Evolutionary conservation across 768 basidiomycete species (phyloP), one percentile per base, ranked within the genome.

Genomic region (Macrocybe gigantea): DNA sequence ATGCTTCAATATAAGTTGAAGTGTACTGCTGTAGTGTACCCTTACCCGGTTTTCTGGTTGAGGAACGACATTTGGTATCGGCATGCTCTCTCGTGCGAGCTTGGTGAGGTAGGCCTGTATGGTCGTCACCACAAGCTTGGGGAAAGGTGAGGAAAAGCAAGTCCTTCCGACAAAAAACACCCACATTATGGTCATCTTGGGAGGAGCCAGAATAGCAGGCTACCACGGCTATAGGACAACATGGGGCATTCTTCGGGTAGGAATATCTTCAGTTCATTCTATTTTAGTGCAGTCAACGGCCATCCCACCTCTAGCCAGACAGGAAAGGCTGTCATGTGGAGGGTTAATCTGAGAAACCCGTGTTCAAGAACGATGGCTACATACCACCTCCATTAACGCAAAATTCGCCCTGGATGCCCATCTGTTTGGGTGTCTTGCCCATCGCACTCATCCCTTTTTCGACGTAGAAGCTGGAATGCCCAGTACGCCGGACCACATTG

Each of bases 381-480:
- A 64, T 53, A 91, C 89, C 89, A 67, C 89, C 89, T 43, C 89
- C 89, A 49, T 79, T 77, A 38, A 88, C 74, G 31, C 77, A 69
- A 53, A 76, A 71, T 47, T 88, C 83, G 11, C 72, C 74, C 47
- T 83, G 79, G 33, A 85, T 71, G 4, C 83, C 87, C 68, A 85
- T 72, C 55, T 88, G 83, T 54, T 79, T 79, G 35, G 83, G 74
- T 5, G 81, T 82, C 66, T 85, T 88, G 12, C 85, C 84, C 82
- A 86, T 84, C 3, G 88, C 88, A 41, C 77, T 79, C 80, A 88
- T 88, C 5, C 87, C 85, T 60, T 89, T 90, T 60, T 91, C 88
- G 7, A 92, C 85, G 62, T 92, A 92, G 63, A 73, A 91, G 54
- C 83, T 88, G 6, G 87, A 88, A 60, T 91, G 89, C 1, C 89